Conservation (phyloP, 805 yeast species). For the Candida methanosorbosa region DNA sequence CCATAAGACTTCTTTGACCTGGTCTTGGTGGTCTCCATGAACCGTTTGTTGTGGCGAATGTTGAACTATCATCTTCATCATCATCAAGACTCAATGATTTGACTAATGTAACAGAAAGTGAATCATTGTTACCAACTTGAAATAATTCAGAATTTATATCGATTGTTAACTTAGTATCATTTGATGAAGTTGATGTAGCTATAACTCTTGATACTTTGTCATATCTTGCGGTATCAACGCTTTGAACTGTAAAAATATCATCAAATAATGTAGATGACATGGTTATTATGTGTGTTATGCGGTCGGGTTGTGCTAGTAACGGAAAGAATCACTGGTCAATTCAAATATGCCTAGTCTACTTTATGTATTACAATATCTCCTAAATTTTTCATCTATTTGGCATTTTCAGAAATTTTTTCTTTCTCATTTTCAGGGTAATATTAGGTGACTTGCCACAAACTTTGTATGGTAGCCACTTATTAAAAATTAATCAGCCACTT, state of each 20-base stretch:
- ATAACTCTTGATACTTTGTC: slow-evolving; percentile 86
- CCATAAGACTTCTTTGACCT: slow-evolving; percentile 81
- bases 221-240: slow-evolving; percentile 83
- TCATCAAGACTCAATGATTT: slow-evolving; percentile 56
- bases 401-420: too few relatives aligned
- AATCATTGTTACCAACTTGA: slow-evolving; percentile 70
- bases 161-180: slow-evolving; percentile 72
- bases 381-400: too few relatives aligned
- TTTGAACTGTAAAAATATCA: slow-evolving; percentile 80
- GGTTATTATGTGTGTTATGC: background rate
- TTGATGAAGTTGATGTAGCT: slow-evolving; percentile 76
- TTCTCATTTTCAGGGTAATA: too few relatives aligned
- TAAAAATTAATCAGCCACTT: too few relatives aligned
- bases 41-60: slow-evolving; percentile 40
- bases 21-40: slow-evolving; percentile 82
- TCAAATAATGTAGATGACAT: slow-evolving; percentile 81
- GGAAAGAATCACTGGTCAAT: too few relatives aligned
- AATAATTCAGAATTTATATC: slow-evolving; percentile 90
- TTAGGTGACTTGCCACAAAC: too few relatives aligned
- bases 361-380: too few relatives aligned
- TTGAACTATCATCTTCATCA: slow-evolving; percentile 30
- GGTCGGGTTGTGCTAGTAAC: background rate
- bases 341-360: too few relatives aligned
- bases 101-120: slow-evolving; percentile 80
- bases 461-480: too few relatives aligned